phyloP scores from a whole-genome alignment of 352 stramenopile genomes.

The Pythium aphanidermatum region DNA sequence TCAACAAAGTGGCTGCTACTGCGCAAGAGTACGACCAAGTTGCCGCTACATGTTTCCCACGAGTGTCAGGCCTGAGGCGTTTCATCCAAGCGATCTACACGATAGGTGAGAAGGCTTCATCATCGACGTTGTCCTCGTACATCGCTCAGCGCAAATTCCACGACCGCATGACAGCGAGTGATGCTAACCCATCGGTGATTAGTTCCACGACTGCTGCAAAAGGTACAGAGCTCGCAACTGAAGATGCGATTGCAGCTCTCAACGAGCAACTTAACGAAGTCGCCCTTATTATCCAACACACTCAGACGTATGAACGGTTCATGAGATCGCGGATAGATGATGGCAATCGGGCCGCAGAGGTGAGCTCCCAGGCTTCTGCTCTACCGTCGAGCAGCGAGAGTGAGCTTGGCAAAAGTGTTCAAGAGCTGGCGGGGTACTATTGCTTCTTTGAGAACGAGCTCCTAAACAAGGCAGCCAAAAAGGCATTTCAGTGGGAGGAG shows the following conservation, averaged over 20 bases:
- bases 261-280: conserved; percentile 87
- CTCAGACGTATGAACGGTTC: conserved; percentile 86
- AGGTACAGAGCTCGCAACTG: conserved; percentile 12
- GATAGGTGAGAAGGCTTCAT: conserved; percentile 48
- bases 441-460: conserved; percentile 85
- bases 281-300: conserved; percentile 81
- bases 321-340: conserved; percentile 61
- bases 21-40: conserved; percentile 56
- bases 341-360: too few relatives aligned
- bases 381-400: conserved; percentile 64
- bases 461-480: conserved; percentile 62
- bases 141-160: conserved; percentile 72
- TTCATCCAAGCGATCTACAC: conserved; percentile 54
- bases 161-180: conserved; percentile 37
- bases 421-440: conserved; percentile 81
- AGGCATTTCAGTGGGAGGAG: conserved; percentile 86
- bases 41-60: conserved; percentile 43
- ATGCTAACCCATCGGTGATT: background rate
- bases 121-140: conserved; percentile 56
- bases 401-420: conserved; percentile 72
- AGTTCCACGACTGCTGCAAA: background rate
- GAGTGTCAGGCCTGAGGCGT: conserved; percentile 39
- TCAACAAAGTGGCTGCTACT: conserved; percentile 68
- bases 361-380: background rate
- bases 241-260: conserved; percentile 62